Base-by-base conservation (phyloP, 352 stramenopile species). In the Pythium guiyangense region DNA sequence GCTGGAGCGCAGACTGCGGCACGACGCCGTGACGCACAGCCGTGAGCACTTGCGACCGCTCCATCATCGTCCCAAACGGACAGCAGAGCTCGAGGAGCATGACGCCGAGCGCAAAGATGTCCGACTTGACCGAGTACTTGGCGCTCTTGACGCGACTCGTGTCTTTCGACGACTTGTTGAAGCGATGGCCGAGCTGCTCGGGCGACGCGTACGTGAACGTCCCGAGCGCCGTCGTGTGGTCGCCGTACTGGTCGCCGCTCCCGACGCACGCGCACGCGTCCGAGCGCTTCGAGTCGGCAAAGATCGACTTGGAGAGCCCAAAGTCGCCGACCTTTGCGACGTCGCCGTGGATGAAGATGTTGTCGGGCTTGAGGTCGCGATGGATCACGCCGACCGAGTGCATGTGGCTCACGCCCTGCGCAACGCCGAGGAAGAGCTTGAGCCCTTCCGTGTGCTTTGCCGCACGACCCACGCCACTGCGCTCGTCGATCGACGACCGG, bases 201-300 rank as follows among this genome's bases (percentile, higher is more conserved):
- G 84, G 84, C n/a, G 84, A 94, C 29, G 84, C 84, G 55, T 94
- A 94, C 29, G 83, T 88, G 50, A 92, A 90, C 18, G 84, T 94
- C 25, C 84, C 84, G 14, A 94, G 67, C 3, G 79, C 81, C 9
- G 84, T 94, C 22, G 84, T 94, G 58, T 94, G 84, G 49, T 87
- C 72, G 12, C 73, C 73, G 6, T 72, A 66, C 49, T 68, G 51
- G 22, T 68, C 56, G 14, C 50, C 66, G 50, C 60, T 69, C 6
- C 71, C 49, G 17, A 56, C 50, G 48, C 51, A 49, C n/a, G 71
- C 62, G 45, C 60, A 63, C 34, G 63, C 43, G 6, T 58, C 64
- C 6, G 61, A 48, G 20, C 14, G 44, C 22, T 44, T 55, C 26
- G 12, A 53, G 31, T 63, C 57, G 25, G 43, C 49, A 51, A 75